Base-by-base conservation (phyloP, 441 rosid genomes). In the Rhodomyrtus psidioides region DNA sequence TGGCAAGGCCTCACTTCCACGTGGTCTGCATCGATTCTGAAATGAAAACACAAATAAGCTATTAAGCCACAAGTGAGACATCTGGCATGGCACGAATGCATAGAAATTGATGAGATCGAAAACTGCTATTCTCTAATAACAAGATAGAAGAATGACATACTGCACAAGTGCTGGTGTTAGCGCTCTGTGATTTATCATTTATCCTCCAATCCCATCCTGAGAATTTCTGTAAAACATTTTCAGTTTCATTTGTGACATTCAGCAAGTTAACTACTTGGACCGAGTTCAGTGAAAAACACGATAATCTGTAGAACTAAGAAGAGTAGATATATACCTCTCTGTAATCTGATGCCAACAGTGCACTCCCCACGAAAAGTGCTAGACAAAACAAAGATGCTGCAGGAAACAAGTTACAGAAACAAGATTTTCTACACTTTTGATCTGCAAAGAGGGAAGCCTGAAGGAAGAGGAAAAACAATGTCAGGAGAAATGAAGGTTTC, bases 1-100 rank as follows among this genome's bases (percentile, higher is more conserved):
- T 7, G 97, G 97, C 74, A 94, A 89, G 46, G 89, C 51, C 88
- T 93, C 93, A 86, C 89, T 93, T 89, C 97, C 97, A 85, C 83
- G 88, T 84, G 91, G 92, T 86, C 90, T 90, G 89, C 95, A 92
- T 39, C 54, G 87, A 88, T 85, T 89, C 95, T 94, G 83, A 85
- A 85, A 82, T 82, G 60, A 82, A 81, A 9, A 87, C 62, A 89
- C 54, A 86, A 57, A 86, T 42, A 28, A 53, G 16, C 24, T 46
- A 51, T n/a, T 87, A 82, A 89, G 88, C 62, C 85, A 86, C 30
- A 55, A 28, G n/a, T 54, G 65, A 16, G 56, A 82, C 27, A n/a
- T 9, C 59, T 27, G 60, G 28, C 39, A 60, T 16, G 56, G 44
- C 59, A 60, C 42, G 42, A 21, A 53, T 65, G 24, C 55, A 56